These are phyloP conservation scores for Neocallimastix lanati DNA, from an alignment of 192 early-diverging fungal genomes.

Conservation along the genomic window DNA sequence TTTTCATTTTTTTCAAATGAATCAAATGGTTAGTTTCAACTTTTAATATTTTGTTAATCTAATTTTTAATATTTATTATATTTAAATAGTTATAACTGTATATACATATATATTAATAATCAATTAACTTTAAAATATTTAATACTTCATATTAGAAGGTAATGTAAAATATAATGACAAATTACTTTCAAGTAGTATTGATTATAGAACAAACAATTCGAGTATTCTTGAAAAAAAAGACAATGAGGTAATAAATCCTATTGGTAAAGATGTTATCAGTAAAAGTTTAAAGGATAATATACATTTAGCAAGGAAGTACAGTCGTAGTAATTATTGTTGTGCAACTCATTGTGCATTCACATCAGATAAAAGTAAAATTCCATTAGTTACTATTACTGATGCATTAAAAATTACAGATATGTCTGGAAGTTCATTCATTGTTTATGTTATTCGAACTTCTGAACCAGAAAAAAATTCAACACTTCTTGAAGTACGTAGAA, in stretches of 20 bases:
- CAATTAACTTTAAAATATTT: no score
- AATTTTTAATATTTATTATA: no score
- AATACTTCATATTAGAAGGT: no score
- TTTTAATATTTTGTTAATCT: no score
- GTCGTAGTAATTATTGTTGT: not conserved
- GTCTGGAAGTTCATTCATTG: constrained; percentile 19
- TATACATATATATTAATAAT: no score
- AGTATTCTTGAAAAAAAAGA: not conserved
- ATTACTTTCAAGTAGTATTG: not conserved
- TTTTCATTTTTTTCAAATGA: not conserved
- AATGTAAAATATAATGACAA: not conserved
- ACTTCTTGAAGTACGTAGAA: constrained; percentile 45
- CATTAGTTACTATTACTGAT: not conserved
- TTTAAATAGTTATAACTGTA: no score
- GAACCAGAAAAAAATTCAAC: constrained; percentile 1
- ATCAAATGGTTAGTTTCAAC: not conserved
- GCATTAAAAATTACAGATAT: not conserved
- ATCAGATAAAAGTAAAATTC: not conserved
- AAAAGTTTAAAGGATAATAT: not conserved
- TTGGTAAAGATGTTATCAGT: not conserved
- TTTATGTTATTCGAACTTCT: constrained; percentile 31
- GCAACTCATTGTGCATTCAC: not conserved
- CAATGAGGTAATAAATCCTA: not conserved
- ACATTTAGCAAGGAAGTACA: not conserved
- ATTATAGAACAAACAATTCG: not conserved